These are phyloP conservation scores for Solanum verrucosum DNA, from an alignment of 257 asterid species.

Conservation along the genomic window DNA sequence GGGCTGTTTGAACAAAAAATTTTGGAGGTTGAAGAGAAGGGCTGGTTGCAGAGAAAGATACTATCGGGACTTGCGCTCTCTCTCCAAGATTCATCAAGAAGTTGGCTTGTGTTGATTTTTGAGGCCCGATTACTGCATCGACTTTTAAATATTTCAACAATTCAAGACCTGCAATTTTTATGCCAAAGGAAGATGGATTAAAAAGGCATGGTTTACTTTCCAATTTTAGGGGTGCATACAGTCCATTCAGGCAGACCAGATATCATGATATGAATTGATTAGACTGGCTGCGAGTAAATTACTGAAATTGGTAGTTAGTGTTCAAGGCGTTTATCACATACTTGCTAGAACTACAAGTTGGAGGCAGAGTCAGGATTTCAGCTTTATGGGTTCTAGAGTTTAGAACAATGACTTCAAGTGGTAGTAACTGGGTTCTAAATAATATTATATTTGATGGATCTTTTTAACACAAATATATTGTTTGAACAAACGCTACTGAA, in stretches of 20 bases:
- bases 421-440: neutral
- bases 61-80: neutral
- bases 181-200: neutral
- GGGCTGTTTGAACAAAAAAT: neutral
- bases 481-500: neutral
- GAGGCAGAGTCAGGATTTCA: neutral
- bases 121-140: constrained; percentile 10
- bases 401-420: neutral
- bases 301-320: neutral
- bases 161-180: constrained; percentile 4
- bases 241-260: neutral
- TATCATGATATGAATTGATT: neutral
- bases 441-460: neutral
- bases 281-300: neutral
- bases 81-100: neutral
- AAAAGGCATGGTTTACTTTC: neutral
- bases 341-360: neutral
- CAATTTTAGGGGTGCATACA: neutral
- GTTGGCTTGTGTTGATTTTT: neutral
- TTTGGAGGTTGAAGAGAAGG: neutral
- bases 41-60: neutral
- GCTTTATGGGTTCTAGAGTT: neutral
- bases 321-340: neutral
- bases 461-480: neutral
- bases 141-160: neutral